Evolutionary conservation across 352 stramenopile genomes (phyloP).

Genomic region (Phytophthora colocasiae): DNA sequence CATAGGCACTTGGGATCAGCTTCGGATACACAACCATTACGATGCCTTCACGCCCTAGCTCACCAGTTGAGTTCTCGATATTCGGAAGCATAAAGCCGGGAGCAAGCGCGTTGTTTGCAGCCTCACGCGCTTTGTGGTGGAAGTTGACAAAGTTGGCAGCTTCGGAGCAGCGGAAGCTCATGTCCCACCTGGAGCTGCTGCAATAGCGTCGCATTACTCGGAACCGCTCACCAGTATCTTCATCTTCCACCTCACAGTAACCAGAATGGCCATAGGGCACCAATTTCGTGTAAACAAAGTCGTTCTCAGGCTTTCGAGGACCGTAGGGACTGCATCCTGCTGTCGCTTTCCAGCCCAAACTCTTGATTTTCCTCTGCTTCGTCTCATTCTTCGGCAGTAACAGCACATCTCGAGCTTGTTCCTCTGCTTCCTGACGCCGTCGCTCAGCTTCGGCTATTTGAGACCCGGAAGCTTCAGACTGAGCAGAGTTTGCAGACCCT

Average conservation of each 20-base stretch:
- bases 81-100: slow-evolving; percentile 31
- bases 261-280: slow-evolving; percentile 45
- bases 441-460: slow-evolving; percentile 16
- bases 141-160: slow-evolving; percentile 60
- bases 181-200: slow-evolving; percentile 37
- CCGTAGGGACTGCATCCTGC: slow-evolving; percentile 36
- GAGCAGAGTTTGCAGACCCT: slow-evolving; percentile 5
- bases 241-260: slow-evolving; percentile 54
- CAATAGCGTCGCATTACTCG: slow-evolving; percentile 53
- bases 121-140: slow-evolving; percentile 32
- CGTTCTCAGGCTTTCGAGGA: slow-evolving; percentile 27
- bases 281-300: slow-evolving; percentile 20
- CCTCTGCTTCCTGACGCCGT: slow-evolving; percentile 31
- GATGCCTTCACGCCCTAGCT: slow-evolving; percentile 42
- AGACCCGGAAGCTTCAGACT: slow-evolving; percentile 4
- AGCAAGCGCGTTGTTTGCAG: slow-evolving; percentile 18
- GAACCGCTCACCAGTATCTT: slow-evolving; percentile 37
- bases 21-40: slow-evolving; percentile 68
- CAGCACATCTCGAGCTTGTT: slow-evolving; percentile 38
- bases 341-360: slow-evolving; percentile 39
- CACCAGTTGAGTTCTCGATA: slow-evolving; percentile 7
- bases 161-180: slow-evolving; percentile 53
- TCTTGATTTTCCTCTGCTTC: slow-evolving; percentile 29
- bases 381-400: slow-evolving; percentile 40
- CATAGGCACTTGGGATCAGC: slow-evolving; percentile 51